These are phyloP conservation scores for Pythium dissimile DNA, from an alignment of 352 stramenopile genomes.

Conservation along the genomic window DNA sequence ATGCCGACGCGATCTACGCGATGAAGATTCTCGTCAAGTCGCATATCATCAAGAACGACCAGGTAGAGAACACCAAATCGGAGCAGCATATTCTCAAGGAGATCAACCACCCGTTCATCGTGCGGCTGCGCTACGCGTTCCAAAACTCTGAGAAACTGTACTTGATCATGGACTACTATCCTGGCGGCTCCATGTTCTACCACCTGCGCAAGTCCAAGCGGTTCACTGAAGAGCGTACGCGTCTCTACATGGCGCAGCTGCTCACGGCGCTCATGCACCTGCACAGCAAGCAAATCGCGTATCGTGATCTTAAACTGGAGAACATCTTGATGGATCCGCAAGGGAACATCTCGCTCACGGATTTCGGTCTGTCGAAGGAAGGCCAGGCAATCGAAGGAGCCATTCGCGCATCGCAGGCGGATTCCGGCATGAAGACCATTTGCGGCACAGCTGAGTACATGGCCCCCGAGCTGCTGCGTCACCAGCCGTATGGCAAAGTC, in stretches of 20 bases:
- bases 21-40: conserved; percentile 95
- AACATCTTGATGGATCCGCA: conserved; percentile 90
- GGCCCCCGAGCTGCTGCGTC: conserved; percentile 77
- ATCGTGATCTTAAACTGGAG: conserved; percentile 88
- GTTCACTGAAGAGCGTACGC: conserved; percentile 80
- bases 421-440: conserved; percentile 87
- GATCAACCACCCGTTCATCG: conserved; percentile 87
- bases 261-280: conserved; percentile 86
- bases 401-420: conserved; percentile 75
- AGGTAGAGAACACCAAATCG: conserved; percentile 92
- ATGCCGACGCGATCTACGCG: conserved; percentile 85
- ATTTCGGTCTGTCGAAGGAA: conserved; percentile 88
- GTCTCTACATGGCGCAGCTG: conserved; percentile 86
- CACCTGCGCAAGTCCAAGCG: conserved; percentile 85
- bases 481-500: conserved; percentile 87
- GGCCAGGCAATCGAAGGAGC: conserved; percentile 77
- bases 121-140: conserved; percentile 83
- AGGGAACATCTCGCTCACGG: conserved; percentile 83
- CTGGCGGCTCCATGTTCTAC: conserved; percentile 88
- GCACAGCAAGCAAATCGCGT: conserved; percentile 87
- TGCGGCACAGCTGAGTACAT: conserved; percentile 89
- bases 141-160: conserved; percentile 94
- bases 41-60: conserved; percentile 91
- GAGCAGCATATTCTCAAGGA: conserved; percentile 90
- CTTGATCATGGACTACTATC: conserved; percentile 95